Evolutionary conservation across 805 yeast species (phyloP), one percentile per base, ranked within the genome.

Genomic region (Cyberlindnera saturnus): DNA sequence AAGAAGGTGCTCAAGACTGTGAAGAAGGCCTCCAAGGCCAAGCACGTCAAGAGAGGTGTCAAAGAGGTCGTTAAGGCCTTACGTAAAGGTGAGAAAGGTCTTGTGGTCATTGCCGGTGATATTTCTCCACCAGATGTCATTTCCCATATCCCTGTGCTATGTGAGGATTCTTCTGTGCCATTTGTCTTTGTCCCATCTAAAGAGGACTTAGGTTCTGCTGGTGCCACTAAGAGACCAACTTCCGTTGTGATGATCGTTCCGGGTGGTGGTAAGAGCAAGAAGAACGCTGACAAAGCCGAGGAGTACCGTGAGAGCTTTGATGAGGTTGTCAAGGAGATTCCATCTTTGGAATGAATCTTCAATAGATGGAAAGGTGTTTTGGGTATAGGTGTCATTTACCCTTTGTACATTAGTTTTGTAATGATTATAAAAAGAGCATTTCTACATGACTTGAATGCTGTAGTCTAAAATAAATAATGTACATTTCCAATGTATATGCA

Each of bases 201-300:
- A 70, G 97, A 93, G 72, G 98, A 93, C 63, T 77, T 93, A 53
- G 99, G 99, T 31, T 86, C 96, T 50, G 99, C 99, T 20, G 98
- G 98, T 62, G 96, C 97, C 49, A 93, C 99, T 45, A 93, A 93
- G 75, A 85, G 99, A 75, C 98, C 99, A 56, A 93, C 99, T 32
- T 88, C 97, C 32, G 90, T 96, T 65, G 96, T 93, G 28, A 87
- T 93, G 88, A 79, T 93, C 56, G 93, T 90, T 43, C 99, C 99
- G 57, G 96, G 96, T 45, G 95, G 96, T 44, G 89, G 90, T 47
- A 77, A 86, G 60, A 84, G 81, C 72, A 84, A 82, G 66, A 82
- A 79, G 56, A 75, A 71, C 46, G 77, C 77, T 53, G 74, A 77
- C 45, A 77, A 80, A 63, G 78, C 88, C 51, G 87, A 80, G 52